Evolutionary conservation across 768 basidiomycete genomes (phyloP).

Genomic region (Leccinellum rugosiceps): DNA sequence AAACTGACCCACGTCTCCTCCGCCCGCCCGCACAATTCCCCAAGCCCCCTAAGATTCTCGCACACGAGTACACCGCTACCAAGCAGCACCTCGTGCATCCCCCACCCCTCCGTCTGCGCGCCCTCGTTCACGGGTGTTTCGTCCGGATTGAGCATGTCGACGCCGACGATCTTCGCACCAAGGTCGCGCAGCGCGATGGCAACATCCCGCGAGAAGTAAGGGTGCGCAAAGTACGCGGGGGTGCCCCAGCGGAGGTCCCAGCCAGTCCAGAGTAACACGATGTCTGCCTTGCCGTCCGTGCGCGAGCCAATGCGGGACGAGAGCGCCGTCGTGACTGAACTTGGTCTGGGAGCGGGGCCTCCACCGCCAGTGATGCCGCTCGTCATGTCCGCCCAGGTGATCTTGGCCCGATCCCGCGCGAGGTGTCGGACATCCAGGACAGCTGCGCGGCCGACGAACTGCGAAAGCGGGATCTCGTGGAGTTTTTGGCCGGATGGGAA

Average conservation of each 20-base stretch:
- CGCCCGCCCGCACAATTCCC: slow-evolving; percentile 30
- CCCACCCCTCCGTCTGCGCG: slow-evolving; percentile 33
- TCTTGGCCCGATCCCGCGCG: slow-evolving; percentile 41
- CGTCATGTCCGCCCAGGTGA: slow-evolving; percentile 46
- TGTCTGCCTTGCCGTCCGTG: slow-evolving; percentile 28
- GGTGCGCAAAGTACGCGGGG: slow-evolving; percentile 55
- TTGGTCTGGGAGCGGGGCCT: not conserved
- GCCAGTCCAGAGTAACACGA: slow-evolving; percentile 61
- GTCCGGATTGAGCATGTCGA: slow-evolving; percentile 68
- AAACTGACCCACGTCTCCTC: slow-evolving; percentile 47
- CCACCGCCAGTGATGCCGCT: not conserved
- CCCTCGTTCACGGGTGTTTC: slow-evolving; percentile 39
- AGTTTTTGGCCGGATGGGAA: slow-evolving; percentile 53
- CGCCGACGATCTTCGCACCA: slow-evolving; percentile 57
- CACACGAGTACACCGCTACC: slow-evolving; percentile 61
- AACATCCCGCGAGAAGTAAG: slow-evolving; percentile 54
- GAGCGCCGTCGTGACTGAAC: not conserved
- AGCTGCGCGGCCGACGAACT: slow-evolving; percentile 53
- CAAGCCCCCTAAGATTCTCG: slow-evolving; percentile 65
- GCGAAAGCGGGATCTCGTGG: slow-evolving; percentile 52
- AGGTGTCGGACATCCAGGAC: slow-evolving; percentile 51
- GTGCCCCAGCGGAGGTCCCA: slow-evolving; percentile 60
- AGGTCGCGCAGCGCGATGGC: slow-evolving; percentile 46
- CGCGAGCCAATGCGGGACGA: slow-evolving; percentile 22
- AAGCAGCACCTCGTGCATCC: slow-evolving; percentile 59